A percentile compares a stretch with the other conserved stretches of the same genome.
Conservation (phyloP, 129 eudicot genomes). For the Pittosporum tobira region DNA sequence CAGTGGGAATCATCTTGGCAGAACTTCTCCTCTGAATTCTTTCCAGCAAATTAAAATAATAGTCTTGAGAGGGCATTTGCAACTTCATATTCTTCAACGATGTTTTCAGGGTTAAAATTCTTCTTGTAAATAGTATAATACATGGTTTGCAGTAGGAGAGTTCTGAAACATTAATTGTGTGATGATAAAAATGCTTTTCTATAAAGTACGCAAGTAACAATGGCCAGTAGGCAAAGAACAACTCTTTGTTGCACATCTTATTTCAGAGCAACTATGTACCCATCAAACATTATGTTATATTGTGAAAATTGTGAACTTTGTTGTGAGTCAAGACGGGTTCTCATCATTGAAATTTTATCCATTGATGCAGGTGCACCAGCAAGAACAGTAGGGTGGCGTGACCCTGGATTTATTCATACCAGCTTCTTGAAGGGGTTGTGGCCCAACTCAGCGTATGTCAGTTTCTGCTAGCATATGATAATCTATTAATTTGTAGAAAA, state of each 20-base stretch:
- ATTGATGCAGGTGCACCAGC: slow-evolving; percentile 68
- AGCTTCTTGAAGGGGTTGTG: slow-evolving; percentile 63
- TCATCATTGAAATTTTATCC: neutral
- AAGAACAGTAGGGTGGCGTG: slow-evolving; percentile 85
- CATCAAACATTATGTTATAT: neutral
- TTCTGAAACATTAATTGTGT: neutral
- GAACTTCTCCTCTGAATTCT: neutral
- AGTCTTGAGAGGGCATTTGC: too few relatives aligned
- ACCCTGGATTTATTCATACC: slow-evolving; percentile 76
- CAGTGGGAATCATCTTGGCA: neutral
- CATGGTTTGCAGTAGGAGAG: neutral
- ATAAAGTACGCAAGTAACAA: neutral
- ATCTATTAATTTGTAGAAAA: too few relatives aligned
- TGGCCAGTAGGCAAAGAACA: neutral
- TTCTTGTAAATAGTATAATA: too few relatives aligned
- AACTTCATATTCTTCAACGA: too few relatives aligned
- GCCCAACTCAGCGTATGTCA: slow-evolving; percentile 55
- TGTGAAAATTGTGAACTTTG: slow-evolving; percentile 3
- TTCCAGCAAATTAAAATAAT: too few relatives aligned
- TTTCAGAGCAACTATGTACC: neutral
- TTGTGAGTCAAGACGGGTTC: neutral
- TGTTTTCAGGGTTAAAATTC: too few relatives aligned
- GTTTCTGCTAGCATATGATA: neutral
- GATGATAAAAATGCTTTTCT: neutral
- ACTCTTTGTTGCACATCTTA: neutral